Base-by-base conservation (phyloP, 768 basidiomycete species). In the Boletus vermiculosoides region DNA sequence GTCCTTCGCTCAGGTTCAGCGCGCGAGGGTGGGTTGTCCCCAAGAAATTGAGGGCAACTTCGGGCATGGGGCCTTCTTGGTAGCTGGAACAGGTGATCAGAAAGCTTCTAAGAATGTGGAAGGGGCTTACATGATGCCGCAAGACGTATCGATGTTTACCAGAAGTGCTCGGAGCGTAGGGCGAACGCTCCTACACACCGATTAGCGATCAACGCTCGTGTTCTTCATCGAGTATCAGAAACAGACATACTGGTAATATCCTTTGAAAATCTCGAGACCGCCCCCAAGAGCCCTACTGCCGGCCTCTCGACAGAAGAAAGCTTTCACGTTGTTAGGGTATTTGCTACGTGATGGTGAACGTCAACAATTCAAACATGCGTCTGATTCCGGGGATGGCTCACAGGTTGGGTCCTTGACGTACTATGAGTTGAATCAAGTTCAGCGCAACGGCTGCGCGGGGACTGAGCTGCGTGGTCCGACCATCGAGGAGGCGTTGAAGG, bases 321-420 rank as follows among this genome's bases (percentile, higher is more conserved):
- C 76, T 2, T 69, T 71, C 0, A 75, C 74, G 28, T 81, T 83
- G 58, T 80, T 78, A 0, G 77, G 73, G 47, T 79, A 70, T 46
- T 73, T 68, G 8, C 81, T 81, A 41, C 42, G 23, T 10, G n/a
- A 57, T 1, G 9, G 31, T 51, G 25, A 59, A 44, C 20, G 40
- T 18, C 44, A 18, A 23, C 15, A 5, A 20, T 31, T 44, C 11
- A 1, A 44, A 50, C 40, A 20, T 12, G 50, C 15, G 20, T 22
- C 33, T 9, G n/a, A 25, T 25, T 39, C 16, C n/a, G 44, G 31
- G 45, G 45, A 53, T 15, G 25, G 71, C 76, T 30, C 52, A 79
- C 82, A 76, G 58, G 36, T 83, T 82, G 0, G 77, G 73, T 0
- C 68, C 74, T 51, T 83, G 81, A 0, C 80, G 75, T 2, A 84